Evolutionary conservation across 2,329 filamentous ascomycete species (phyloP).

Genomic region (Colletotrichum graminicola): DNA sequence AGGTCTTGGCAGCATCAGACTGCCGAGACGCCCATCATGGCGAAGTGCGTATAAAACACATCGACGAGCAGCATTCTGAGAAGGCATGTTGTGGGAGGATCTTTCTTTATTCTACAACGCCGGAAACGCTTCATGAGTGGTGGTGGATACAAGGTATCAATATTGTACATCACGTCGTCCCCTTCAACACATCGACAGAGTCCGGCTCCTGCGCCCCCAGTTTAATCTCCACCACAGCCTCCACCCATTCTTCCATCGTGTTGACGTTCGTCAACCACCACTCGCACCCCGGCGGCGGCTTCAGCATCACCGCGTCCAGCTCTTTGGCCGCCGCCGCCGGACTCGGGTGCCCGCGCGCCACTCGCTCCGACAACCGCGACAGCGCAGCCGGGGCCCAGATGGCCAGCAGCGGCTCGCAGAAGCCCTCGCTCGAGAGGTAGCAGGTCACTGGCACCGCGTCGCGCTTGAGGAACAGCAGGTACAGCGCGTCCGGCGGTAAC

Average conservation of each 20-base stretch:
- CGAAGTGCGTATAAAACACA: neutral
- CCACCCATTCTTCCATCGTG: conserved; percentile 33
- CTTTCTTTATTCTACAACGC: neutral
- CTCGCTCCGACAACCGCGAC: conserved; percentile 42
- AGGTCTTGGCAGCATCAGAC: neutral
- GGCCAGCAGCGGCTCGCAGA: conserved; percentile 51
- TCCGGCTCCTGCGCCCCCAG: conserved; percentile 16
- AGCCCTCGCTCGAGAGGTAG: conserved; percentile 48
- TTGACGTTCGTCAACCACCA: conserved; percentile 38
- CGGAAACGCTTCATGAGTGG: neutral
- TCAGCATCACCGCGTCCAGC: conserved; percentile 22
- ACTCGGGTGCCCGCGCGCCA: conserved; percentile 37
- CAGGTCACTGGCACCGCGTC: conserved; percentile 49
- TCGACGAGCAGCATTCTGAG: neutral
- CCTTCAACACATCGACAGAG: neutral
- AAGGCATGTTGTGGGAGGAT: neutral
- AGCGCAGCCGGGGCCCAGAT: conserved; percentile 52
- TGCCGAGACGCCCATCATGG: neutral
- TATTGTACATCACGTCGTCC: neutral
- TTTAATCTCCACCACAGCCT: conserved; percentile 29
- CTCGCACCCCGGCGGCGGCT: conserved; percentile 14
- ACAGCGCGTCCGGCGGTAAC: conserved; percentile 46
- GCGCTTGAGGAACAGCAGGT: conserved; percentile 46
- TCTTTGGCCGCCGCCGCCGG: conserved; percentile 24
- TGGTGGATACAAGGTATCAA: neutral